Conservation (phyloP, 2,329 filamentous ascomycete species). For the Teratosphaeria pseudoeucalypti region DNA sequence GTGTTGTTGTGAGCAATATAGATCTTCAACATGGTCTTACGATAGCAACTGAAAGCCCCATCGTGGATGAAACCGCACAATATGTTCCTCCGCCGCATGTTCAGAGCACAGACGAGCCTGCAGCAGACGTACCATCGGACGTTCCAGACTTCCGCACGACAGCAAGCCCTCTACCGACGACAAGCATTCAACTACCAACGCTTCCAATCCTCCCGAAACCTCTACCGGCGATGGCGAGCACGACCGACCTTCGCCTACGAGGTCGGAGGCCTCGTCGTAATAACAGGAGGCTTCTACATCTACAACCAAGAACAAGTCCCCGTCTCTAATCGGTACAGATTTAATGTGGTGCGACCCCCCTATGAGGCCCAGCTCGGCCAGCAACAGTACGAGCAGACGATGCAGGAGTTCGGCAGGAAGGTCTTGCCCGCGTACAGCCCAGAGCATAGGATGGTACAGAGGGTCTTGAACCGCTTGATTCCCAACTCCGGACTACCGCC, state of each 20-base stretch:
- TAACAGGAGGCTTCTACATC: constrained; percentile 50
- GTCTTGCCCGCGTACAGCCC: constrained; percentile 53
- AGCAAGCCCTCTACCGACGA: constrained; percentile 1
- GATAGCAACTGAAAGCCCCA: background rate
- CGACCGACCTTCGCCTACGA: constrained; percentile 39
- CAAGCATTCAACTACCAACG: constrained; percentile 24
- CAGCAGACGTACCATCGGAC: background rate
- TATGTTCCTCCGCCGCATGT: background rate
- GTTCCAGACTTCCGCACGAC: background rate
- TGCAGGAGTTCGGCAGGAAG: constrained; percentile 43
- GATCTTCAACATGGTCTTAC: background rate
- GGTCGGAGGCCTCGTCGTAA: constrained; percentile 31
- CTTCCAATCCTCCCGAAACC: constrained; percentile 13
- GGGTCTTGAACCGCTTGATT: constrained; percentile 57
- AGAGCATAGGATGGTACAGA: constrained; percentile 46
- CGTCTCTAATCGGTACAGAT: constrained; percentile 58
- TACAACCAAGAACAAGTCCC: constrained; percentile 63
- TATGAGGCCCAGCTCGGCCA: constrained; percentile 45
- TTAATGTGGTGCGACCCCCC: constrained; percentile 56
- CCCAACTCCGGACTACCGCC: constrained; percentile 52
- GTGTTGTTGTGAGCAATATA: background rate
- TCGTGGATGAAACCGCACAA: background rate
- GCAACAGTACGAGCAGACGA: constrained; percentile 46
- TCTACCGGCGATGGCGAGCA: constrained; percentile 29
- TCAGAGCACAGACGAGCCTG: background rate